phyloP scores from a whole-genome alignment of 257 asterid species.

The Forsythia suspensa region DNA sequence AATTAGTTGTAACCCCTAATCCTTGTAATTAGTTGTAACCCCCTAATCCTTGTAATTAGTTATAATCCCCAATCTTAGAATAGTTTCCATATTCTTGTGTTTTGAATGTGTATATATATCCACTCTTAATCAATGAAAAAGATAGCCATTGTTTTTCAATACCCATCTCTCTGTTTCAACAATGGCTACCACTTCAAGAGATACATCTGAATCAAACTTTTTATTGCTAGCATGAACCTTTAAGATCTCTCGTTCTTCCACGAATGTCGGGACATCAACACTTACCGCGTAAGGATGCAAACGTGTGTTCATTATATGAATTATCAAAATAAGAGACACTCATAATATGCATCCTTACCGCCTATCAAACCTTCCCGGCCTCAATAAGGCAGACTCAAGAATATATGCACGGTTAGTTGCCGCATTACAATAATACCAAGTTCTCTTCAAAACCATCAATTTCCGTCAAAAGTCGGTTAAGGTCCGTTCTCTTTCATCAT shows the following conservation, averaged over 20 bases:
- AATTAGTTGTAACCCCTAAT: too few species aligned
- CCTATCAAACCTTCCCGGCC: constrained; percentile 98
- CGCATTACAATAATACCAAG: constrained; percentile 90
- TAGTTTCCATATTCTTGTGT: too few species aligned
- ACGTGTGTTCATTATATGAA: neutral
- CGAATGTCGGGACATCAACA: constrained; percentile 97
- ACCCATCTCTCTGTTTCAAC: too few species aligned
- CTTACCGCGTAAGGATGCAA: constrained; percentile 48
- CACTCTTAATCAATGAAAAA: too few species aligned
- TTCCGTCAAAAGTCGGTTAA: constrained; percentile 94
- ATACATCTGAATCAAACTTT: constrained; percentile 78
- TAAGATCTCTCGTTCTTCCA: constrained; percentile 94
- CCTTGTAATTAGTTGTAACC: too few species aligned
- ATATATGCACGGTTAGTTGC: constrained; percentile 98
- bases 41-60: too few species aligned
- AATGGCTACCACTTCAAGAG: constrained; percentile 83
- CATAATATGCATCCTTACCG: constrained; percentile 45
- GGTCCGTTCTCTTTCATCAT: constrained; percentile 98
- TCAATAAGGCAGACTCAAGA: constrained; percentile 91
- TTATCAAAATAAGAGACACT: neutral
- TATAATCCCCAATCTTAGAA: too few species aligned
- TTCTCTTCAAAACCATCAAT: constrained; percentile 99
- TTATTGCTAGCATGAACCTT: constrained; percentile 92
- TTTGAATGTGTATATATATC: too few species aligned
- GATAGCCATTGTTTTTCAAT: too few species aligned